Conservation (phyloP, 2,329 filamentous ascomycete genomes). For the Ophiocordyceps camponoti-leonardi region DNA sequence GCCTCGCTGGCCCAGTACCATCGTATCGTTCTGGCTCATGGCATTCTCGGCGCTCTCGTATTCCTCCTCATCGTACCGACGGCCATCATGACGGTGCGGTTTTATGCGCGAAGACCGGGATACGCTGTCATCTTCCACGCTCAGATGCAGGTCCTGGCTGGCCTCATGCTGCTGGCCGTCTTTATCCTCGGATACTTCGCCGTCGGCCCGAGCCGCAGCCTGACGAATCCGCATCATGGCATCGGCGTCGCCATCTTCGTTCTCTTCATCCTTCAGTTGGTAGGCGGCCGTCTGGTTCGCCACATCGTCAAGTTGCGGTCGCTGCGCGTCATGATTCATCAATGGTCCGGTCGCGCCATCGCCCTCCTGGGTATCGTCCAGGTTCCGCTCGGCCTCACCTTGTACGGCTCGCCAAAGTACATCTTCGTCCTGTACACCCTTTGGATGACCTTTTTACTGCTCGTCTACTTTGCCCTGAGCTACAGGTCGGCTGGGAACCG, state of each 20-base stretch:
- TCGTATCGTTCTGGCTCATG: slow-evolving; percentile 52
- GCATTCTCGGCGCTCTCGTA: slow-evolving; percentile 51
- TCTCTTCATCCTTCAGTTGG: slow-evolving; percentile 50
- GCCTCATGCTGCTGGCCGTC: slow-evolving; percentile 50
- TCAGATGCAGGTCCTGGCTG: slow-evolving; percentile 53
- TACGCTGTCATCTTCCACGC: slow-evolving; percentile 53
- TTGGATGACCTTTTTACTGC: slow-evolving; percentile 54
- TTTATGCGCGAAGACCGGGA: slow-evolving; percentile 45
- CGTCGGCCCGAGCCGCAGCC: slow-evolving; percentile 51
- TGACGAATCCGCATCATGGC: slow-evolving; percentile 72
- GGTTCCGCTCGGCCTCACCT: slow-evolving; percentile 70
- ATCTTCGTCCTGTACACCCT: slow-evolving; percentile 77
- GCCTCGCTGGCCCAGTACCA: slow-evolving; percentile 53
- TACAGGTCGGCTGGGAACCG: slow-evolving; percentile 44
- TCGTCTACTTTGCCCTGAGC: slow-evolving; percentile 65
- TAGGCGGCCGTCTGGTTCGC: slow-evolving; percentile 49
- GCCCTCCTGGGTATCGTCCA: slow-evolving; percentile 73
- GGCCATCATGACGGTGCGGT: slow-evolving; percentile 59
- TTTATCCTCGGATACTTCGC: slow-evolving; percentile 65
- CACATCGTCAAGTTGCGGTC: slow-evolving; percentile 31
- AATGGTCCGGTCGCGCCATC: slow-evolving; percentile 68
- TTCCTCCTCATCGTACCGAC: slow-evolving; percentile 59
- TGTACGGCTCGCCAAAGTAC: slow-evolving; percentile 77
- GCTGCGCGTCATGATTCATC: slow-evolving; percentile 52
- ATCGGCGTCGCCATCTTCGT: slow-evolving; percentile 69